A percentile compares a stretch with the other conserved stretches of the same genome.
Conservation (phyloP, 2,329 filamentous ascomycete genomes). For the Macroventuria anomochaeta region DNA sequence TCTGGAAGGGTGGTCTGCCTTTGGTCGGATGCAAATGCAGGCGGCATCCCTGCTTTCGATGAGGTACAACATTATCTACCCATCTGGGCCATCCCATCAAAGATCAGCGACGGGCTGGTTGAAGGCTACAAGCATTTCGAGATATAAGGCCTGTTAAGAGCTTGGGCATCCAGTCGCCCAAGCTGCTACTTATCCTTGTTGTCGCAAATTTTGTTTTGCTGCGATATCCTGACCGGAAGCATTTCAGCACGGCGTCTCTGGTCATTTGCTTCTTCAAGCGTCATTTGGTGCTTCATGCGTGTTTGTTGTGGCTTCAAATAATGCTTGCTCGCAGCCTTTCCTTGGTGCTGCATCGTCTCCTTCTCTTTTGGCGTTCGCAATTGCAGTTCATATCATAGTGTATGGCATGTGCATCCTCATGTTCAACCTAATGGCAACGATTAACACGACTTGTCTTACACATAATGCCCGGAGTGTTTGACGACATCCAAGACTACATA, state of each 20-base stretch:
- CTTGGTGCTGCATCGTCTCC: not conserved
- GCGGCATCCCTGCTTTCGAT: constrained; percentile 80
- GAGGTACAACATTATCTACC: constrained; percentile 80
- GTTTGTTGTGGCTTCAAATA: constrained; percentile 18
- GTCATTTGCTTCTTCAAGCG: constrained; percentile 31
- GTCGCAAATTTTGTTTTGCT: constrained; percentile 37
- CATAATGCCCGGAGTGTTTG: constrained; percentile 29
- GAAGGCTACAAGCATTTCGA: constrained; percentile 76
- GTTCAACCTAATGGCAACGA: constrained; percentile 34
- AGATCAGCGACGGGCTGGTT: constrained; percentile 77
- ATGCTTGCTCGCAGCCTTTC: constrained; percentile 8
- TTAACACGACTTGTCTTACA: constrained; percentile 21
- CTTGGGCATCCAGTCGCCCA: constrained; percentile 27
- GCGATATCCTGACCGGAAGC: constrained; percentile 41
- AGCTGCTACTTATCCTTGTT: constrained; percentile 34
- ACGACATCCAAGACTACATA: constrained; percentile 30
- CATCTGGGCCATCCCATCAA: constrained; percentile 78
- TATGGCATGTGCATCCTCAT: constrained; percentile 25
- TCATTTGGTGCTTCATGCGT: constrained; percentile 35
- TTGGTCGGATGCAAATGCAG: constrained; percentile 86
- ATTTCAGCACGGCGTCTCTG: constrained; percentile 41
- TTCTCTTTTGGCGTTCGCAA: constrained; percentile 6
- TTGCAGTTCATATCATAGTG: constrained; percentile 13
- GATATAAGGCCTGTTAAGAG: constrained; percentile 26
- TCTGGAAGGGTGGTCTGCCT: constrained; percentile 74